Conservation (phyloP, 129 eudicot species). For the Kitagawia praeruptora region DNA sequence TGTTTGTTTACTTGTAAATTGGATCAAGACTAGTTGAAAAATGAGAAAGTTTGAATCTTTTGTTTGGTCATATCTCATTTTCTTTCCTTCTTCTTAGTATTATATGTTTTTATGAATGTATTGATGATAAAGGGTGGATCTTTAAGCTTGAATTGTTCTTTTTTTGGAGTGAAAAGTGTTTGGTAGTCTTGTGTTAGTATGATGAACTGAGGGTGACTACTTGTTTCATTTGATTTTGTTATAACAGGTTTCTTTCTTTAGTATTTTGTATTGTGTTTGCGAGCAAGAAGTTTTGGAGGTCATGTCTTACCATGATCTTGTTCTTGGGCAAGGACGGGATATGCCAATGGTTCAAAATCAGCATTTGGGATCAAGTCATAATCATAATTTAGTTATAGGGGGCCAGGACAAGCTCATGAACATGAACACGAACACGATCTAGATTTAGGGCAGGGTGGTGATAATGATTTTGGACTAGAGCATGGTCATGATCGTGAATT, state of each 20-base stretch:
- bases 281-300: too few relatives aligned
- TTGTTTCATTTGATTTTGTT: not conserved
- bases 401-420: conserved; percentile 25
- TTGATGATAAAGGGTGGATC: not conserved
- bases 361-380: conserved; percentile 35
- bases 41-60: not conserved
- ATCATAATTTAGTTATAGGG: conserved; percentile 23
- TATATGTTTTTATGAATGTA: not conserved
- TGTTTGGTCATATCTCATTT: not conserved
- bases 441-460: conserved; percentile 21
- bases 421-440: conserved; percentile 38
- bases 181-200: not conserved
- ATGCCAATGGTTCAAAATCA: conserved; percentile 26
- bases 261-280: not conserved
- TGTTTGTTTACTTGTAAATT: conserved; percentile 2
- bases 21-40: not conserved
- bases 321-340: conserved; percentile 36
- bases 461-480: conserved; percentile 26
- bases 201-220: not conserved
- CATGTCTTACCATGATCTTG: too few relatives aligned
- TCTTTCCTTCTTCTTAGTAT: too few relatives aligned
- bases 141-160: not conserved
- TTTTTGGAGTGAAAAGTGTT: not conserved
- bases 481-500: conserved; percentile 30
- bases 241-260: not conserved